A percentile compares a stretch with the other conserved stretches of the same genome.
phyloP scores from a whole-genome alignment of 1,284 basidiomycete species.

The Ceratobasidium sp. region DNA sequence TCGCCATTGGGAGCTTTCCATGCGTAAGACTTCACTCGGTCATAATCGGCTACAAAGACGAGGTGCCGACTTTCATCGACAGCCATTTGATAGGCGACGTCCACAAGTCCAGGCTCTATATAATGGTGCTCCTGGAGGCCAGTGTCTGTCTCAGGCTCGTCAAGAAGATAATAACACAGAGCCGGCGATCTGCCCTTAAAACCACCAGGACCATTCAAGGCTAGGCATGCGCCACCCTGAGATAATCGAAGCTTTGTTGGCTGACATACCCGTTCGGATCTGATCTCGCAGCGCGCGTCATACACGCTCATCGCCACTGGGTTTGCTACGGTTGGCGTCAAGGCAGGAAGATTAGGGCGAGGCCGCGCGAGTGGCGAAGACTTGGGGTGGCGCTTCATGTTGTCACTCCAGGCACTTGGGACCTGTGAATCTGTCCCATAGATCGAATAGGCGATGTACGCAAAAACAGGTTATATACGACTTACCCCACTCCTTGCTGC shows the following conservation, averaged over 20 bases:
- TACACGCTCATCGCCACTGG: conserved; percentile 16
- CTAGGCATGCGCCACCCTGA: conserved; percentile 10
- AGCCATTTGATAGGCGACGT: conserved; percentile 17
- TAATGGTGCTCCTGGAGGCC: not conserved
- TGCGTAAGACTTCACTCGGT: conserved; percentile 31
- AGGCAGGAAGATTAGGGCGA: conserved; percentile 11
- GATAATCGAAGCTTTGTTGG: conserved; percentile 11
- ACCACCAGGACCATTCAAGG: conserved; percentile 17
- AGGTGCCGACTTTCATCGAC: conserved; percentile 35
- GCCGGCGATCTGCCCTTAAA: conserved; percentile 21
- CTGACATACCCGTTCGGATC: not conserved
- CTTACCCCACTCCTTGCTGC: not conserved
- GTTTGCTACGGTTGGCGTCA: conserved; percentile 27
- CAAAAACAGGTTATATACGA: too few species aligned
- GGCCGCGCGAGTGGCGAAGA: conserved; percentile 4
- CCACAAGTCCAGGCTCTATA: conserved; percentile 6
- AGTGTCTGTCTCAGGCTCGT: not conserved
- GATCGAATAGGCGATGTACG: too few species aligned
- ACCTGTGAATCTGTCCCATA: not conserved
- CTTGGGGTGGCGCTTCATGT: conserved; percentile 14
- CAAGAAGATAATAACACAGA: conserved; percentile 4
- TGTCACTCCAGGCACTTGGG: not conserved
- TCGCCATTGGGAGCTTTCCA: conserved; percentile 15
- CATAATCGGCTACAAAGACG: conserved; percentile 30
- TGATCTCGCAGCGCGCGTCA: conserved; percentile 38